Conservation (phyloP, 352 stramenopile genomes). For the Hyaloperonospora arabidopsidis region DNA sequence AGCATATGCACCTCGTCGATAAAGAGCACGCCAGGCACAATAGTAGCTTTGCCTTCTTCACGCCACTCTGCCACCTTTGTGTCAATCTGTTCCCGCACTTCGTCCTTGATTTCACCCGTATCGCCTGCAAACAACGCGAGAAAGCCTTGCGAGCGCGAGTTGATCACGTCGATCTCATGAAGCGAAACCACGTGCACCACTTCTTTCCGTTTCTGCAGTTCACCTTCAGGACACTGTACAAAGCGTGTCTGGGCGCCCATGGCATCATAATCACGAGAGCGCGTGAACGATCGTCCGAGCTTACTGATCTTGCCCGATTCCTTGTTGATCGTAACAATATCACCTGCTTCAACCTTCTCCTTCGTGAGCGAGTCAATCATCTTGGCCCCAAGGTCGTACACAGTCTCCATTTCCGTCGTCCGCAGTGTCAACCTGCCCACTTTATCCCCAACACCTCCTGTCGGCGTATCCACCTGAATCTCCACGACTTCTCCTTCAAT, state of each 20-base stretch:
- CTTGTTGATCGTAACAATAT: slow-evolving; percentile 99
- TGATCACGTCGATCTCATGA: slow-evolving; percentile 99
- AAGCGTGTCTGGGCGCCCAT: slow-evolving; percentile 90
- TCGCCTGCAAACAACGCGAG: slow-evolving; percentile 98
- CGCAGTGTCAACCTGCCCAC: slow-evolving; percentile 94
- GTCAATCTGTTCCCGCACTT: slow-evolving; percentile 99
- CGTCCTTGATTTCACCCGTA: slow-evolving; percentile 98
- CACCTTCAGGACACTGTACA: slow-evolving; percentile 90
- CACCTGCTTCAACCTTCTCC: slow-evolving; percentile 96
- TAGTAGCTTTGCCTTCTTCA: slow-evolving; percentile 94
- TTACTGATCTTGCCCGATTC: slow-evolving; percentile 97
- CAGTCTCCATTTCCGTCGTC: slow-evolving; percentile 99
- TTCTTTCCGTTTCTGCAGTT: slow-evolving; percentile 98
- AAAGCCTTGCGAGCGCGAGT: slow-evolving; percentile 98
- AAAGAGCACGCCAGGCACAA: slow-evolving; percentile 98
- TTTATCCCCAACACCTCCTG: slow-evolving; percentile 64
- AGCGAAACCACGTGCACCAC: slow-evolving; percentile 96
- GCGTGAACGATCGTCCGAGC: slow-evolving; percentile 95
- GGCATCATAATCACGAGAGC: slow-evolving; percentile 97
- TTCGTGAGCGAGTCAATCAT: slow-evolving; percentile 99
- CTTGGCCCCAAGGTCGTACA: slow-evolving; percentile 99
- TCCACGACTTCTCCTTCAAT: slow-evolving; percentile 99
- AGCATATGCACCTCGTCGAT: slow-evolving; percentile 99
- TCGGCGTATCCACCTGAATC: slow-evolving; percentile 94
- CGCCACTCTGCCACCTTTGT: slow-evolving; percentile 95